These are phyloP conservation scores for Yarrowia sp. DNA, from an alignment of 805 yeast species.

Conservation along the genomic window DNA sequence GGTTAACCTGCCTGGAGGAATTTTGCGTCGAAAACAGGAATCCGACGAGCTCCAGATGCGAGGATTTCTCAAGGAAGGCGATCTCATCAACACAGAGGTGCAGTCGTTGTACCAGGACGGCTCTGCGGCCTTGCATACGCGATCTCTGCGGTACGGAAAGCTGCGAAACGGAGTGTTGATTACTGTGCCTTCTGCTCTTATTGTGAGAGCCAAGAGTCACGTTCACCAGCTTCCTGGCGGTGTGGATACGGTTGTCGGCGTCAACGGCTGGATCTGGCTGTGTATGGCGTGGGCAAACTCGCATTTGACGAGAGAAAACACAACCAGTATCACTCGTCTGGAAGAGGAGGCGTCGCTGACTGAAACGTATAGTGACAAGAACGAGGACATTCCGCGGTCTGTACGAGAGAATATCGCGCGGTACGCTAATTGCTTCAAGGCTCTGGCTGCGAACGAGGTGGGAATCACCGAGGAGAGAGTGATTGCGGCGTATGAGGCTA, in stretches of 20 bases:
- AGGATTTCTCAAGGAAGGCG: constrained; percentile 92
- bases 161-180: constrained; percentile 87
- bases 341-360: constrained; percentile 85
- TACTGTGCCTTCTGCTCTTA: constrained; percentile 79
- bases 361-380: constrained; percentile 89
- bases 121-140: constrained; percentile 89
- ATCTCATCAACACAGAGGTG: constrained; percentile 92
- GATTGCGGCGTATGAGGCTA: constrained; percentile 84
- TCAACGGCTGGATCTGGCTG: constrained; percentile 94
- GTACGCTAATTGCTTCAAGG: constrained; percentile 82
- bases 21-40: constrained; percentile 90
- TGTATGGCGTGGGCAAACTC: constrained; percentile 45
- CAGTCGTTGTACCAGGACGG: constrained; percentile 91
- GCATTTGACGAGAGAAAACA: constrained; percentile 42
- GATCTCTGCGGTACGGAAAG: constrained; percentile 95
- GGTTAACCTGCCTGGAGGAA: constrained; percentile 97
- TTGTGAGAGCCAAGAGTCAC: constrained; percentile 87
- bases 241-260: constrained; percentile 87
- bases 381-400: constrained; percentile 69
- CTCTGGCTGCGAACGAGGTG: constrained; percentile 81
- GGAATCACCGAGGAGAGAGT: constrained; percentile 86
- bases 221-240: constrained; percentile 92
- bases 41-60: constrained; percentile 97
- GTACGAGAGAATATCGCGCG: constrained; percentile 79
- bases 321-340: constrained; percentile 75